Percentiles rank a stretch among this genome's conserved stretches.
Conservation (phyloP, 208 protist species). For the Acanthamoeba lugdunensis region DNA sequence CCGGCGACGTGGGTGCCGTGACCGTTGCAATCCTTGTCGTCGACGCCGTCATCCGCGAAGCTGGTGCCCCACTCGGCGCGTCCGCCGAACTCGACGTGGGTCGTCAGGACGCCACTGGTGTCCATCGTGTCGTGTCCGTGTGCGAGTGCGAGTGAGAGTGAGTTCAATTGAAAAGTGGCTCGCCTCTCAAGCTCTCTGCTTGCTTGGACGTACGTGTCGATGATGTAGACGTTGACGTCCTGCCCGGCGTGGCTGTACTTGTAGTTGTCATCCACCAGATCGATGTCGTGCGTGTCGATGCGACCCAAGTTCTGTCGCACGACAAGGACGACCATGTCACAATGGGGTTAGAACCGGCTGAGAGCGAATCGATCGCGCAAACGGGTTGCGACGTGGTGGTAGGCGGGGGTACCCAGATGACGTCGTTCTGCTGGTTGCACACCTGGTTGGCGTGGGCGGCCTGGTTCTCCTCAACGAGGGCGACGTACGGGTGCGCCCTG, state of each 20-base stretch:
- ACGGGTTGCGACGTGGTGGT: not conserved
- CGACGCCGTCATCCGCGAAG: slow-evolving; percentile 10
- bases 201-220: slow-evolving; percentile 70
- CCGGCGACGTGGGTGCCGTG: slow-evolving; percentile 78
- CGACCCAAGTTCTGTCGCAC: slow-evolving; percentile 36
- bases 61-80: slow-evolving; percentile 70
- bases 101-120: slow-evolving; percentile 13
- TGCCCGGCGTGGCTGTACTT: not conserved
- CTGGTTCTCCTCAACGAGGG: slow-evolving; percentile 65
- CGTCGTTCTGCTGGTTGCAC: slow-evolving; percentile 38
- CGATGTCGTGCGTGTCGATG: slow-evolving; percentile 53
- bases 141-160: no score
- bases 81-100: slow-evolving; percentile 64
- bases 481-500: not conserved
- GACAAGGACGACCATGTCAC: not conserved
- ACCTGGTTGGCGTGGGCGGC: slow-evolving; percentile 3
- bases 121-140: no score
- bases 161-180: not conserved
- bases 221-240: slow-evolving; percentile 71
- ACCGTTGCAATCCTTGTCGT: slow-evolving; percentile 69
- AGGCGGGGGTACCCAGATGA: slow-evolving; percentile 66
- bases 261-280: slow-evolving; percentile 68
- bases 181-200: not conserved
- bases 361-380: not conserved
- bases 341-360: not conserved